A percentile compares a stretch with the other conserved stretches of the same genome.
These are phyloP conservation scores for Boletus subparvulus DNA, from an alignment of 768 basidiomycete genomes.

Conservation along the genomic window DNA sequence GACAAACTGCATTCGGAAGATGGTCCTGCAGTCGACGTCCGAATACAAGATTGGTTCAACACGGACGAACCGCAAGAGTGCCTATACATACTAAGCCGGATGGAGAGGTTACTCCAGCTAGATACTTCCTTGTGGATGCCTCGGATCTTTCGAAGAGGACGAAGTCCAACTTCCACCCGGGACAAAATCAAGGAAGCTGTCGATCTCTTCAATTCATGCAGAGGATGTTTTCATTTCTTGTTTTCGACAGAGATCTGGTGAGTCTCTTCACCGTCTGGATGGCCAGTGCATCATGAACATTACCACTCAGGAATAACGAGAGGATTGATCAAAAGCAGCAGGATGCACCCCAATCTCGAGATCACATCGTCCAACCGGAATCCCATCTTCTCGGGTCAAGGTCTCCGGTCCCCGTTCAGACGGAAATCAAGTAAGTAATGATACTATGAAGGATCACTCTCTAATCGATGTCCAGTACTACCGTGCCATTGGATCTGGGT, in stretches of 20 bases:
- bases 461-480: not conserved
- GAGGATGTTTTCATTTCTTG: not conserved
- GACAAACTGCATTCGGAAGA: not conserved
- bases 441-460: too few species aligned
- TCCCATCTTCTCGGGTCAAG: too few species aligned
- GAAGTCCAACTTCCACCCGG: not conserved
- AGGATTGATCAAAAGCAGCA: not conserved
- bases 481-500: not conserved
- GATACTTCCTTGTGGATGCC: not conserved
- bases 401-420: too few species aligned
- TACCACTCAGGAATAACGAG: not conserved
- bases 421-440: not conserved
- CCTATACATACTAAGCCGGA: not conserved
- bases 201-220: not conserved
- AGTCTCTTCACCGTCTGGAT: not conserved
- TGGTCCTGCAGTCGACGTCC: not conserved
- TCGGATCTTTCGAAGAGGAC: not conserved
- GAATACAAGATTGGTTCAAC: slow-evolving; percentile 6
- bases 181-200: slow-evolving; percentile 1
- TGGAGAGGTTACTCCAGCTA: not conserved
- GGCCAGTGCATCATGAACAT: too few species aligned
- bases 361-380: not conserved
- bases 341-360: not conserved
- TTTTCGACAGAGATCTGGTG: slow-evolving; percentile 1
- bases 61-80: slow-evolving; percentile 1